Evolutionary conservation across 2,329 filamentous ascomycete species (phyloP), one percentile per base, ranked within the genome.

Genomic region (Penicillium nordicum): DNA sequence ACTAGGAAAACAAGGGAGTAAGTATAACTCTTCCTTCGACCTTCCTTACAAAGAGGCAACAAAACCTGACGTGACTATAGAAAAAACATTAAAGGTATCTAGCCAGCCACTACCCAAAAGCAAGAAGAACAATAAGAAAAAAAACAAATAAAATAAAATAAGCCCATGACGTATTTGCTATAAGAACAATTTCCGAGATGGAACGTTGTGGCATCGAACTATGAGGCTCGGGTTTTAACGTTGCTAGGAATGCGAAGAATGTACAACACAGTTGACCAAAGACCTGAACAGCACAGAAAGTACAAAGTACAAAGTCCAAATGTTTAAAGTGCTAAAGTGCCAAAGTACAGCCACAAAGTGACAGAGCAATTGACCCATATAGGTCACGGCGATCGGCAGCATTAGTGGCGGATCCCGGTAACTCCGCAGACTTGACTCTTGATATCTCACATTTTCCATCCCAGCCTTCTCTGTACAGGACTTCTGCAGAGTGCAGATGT

Each of bases 371-470:
- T n/a, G 27, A 16, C 27, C 27, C 46, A 16, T 21, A 50, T 12
- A 50, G 37, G 43, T 54, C 23, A 45, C 16, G 48, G 12, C 16
- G 52, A 54, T 53, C 52, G 43, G 51, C 40, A 16, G 32, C 45
- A 41, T 61, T 59, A 56, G 60, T 64, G 59, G 64, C 55, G 53
- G 49, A 51, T 51, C 43, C 40, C 43, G 29, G 45, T 51, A 30
- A 34, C 55, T 50, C 55, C 50, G 48, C 16, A 18, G 29, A 37
- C 25, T 23, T 23, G 12, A 14, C 27, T 36, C 44, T 57, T 57
- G 67, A 69, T 63, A 67, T 66, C 66, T 67, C 67, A 69, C 63
- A 68, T 67, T 67, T 61, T 57, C 37, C 14, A 29, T 30, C 47
- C 58, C 62, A 59, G 54, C 58, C 60, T 21, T 21, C 12, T 61